Percentiles rank a stretch among this genome's conserved stretches.
Conservation (phyloP, 2,329 filamentous ascomycete species). For the Ophiostoma ips region DNA sequence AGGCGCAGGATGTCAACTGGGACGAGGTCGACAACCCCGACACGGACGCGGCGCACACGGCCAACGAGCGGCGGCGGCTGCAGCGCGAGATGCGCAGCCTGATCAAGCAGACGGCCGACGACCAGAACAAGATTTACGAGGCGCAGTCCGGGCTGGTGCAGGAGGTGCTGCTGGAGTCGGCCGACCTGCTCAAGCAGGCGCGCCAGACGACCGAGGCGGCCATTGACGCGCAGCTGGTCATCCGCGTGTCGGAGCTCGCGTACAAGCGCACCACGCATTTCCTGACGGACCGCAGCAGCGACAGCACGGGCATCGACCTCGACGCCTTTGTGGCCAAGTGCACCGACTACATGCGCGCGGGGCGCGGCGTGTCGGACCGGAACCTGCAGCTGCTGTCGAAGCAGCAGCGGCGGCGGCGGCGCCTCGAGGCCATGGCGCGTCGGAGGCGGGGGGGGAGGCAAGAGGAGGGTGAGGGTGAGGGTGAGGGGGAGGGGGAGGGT, state of each 20-base stretch:
- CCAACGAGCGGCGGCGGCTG: conserved; percentile 56
- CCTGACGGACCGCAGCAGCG: conserved; percentile 47
- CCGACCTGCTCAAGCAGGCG: conserved; percentile 51
- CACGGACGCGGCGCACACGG: conserved; percentile 75
- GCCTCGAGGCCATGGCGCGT: conserved; percentile 21
- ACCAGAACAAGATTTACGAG: conserved; percentile 57
- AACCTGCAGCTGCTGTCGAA: conserved; percentile 35
- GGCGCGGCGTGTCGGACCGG: conserved; percentile 39
- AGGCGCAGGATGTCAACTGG: conserved; percentile 9
- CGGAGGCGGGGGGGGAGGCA: conserved; percentile 1
- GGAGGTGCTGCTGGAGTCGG: conserved; percentile 51
- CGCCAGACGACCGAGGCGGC: conserved; percentile 84
- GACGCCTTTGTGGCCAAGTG: conserved; percentile 89
- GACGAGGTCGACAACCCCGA: conserved; percentile 26
- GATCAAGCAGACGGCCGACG: conserved; percentile 43
- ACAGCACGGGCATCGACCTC: conserved; percentile 64
- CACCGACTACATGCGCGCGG: conserved; percentile 71
- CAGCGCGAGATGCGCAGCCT: conserved; percentile 27
- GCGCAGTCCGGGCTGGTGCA: conserved; percentile 50
- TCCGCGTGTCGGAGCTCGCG: conserved; percentile 66
- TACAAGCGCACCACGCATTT: conserved; percentile 65
- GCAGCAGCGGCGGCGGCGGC: conserved; percentile 33
- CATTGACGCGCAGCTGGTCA: conserved; percentile 75
- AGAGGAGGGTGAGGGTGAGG: conserved; percentile 29
- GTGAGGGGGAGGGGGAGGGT: background rate